Evolutionary conservation across 23 red algal species (phyloP).

Genomic region (Gracilaria domingensis): DNA sequence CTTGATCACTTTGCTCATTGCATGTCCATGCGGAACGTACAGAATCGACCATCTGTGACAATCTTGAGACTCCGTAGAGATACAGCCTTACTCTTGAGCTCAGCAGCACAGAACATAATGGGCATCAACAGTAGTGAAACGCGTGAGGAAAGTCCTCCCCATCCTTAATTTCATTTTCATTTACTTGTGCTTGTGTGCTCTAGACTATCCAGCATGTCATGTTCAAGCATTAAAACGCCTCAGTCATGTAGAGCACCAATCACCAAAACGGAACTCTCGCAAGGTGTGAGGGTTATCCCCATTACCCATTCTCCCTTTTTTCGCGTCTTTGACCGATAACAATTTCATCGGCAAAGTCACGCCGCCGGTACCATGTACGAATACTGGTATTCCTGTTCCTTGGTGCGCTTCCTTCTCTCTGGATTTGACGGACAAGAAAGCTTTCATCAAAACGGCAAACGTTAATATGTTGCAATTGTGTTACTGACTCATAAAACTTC

Average conservation of each 20-base stretch:
- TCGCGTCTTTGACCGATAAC: neutral
- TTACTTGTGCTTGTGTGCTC: conserved; percentile 8
- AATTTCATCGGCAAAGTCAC: no score
- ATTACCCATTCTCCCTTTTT: neutral
- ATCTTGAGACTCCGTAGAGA: neutral
- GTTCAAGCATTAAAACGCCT: neutral
- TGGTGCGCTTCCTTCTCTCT: conserved; percentile 9
- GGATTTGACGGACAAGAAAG: conserved; percentile 35
- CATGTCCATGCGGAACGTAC: neutral
- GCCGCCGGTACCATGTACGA: conserved; percentile 27
- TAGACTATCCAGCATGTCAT: neutral
- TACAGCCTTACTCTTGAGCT: neutral
- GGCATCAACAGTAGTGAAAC: neutral
- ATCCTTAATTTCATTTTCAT: neutral
- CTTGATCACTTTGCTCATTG: neutral
- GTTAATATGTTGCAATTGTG: neutral
- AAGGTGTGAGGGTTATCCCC: neutral
- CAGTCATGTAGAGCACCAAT: conserved; percentile 2
- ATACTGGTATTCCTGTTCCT: neutral
- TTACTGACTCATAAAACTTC: neutral
- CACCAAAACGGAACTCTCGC: no score
- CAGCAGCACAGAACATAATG: neutral
- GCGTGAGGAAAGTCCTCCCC: neutral
- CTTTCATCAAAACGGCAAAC: neutral
- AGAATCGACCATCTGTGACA: neutral